phyloP scores from a whole-genome alignment of 108 stramenopile species.

The Bacterosira constricta region DNA sequence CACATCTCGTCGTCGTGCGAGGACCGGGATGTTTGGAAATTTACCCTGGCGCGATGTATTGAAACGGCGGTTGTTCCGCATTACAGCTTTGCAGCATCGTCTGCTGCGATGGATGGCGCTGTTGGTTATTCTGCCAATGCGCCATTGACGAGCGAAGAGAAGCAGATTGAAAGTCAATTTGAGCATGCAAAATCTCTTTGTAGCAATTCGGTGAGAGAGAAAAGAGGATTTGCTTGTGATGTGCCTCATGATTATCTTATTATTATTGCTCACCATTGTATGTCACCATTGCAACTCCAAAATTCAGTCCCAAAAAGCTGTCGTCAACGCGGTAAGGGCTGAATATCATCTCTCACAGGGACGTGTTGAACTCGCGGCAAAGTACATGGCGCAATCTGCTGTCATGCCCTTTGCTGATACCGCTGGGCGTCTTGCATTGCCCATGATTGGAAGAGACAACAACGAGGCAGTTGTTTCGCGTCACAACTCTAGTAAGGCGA shows the following conservation, averaged over 20 bases:
- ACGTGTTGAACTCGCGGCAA: conserved; percentile 73
- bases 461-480: conserved; percentile 17
- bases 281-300: not conserved
- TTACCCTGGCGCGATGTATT: conserved; percentile 68
- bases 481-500: conserved; percentile 60
- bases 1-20: conserved; percentile 87
- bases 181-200: conserved; percentile 84
- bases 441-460: conserved; percentile 61
- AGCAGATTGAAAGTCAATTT: conserved; percentile 73
- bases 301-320: conserved; percentile 73
- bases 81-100: not conserved
- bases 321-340: conserved; percentile 76
- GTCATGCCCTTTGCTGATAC: conserved; percentile 86
- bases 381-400: conserved; percentile 72
- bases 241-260: not conserved
- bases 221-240: not conserved
- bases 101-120: not conserved
- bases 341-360: conserved; percentile 85
- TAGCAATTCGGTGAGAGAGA: conserved; percentile 52
- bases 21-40: conserved; percentile 89
- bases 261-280: not conserved
- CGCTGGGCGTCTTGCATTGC: conserved; percentile 72
- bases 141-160: conserved; percentile 66
- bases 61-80: conserved; percentile 17
- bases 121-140: not conserved